These are phyloP conservation scores for Exophiala dermatitidis DNA, from an alignment of 2,329 filamentous ascomycete genomes.

Conservation along the genomic window DNA sequence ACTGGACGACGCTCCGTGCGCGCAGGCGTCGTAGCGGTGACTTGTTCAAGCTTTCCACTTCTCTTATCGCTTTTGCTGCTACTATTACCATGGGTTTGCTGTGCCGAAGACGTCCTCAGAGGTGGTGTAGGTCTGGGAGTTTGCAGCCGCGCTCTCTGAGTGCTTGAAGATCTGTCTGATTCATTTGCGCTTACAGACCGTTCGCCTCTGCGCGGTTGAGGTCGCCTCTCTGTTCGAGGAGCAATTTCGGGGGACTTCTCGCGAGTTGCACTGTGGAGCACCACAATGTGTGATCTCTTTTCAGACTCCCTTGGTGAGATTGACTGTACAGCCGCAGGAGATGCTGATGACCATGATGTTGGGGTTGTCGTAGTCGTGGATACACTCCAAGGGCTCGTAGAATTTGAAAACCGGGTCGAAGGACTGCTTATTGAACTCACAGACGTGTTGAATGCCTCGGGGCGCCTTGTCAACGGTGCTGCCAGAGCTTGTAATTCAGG, in stretches of 20 bases:
- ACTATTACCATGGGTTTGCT: slow-evolving; percentile 18
- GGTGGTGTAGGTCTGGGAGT: slow-evolving; percentile 26
- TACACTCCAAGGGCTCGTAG: slow-evolving; percentile 26
- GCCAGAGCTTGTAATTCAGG: slow-evolving; percentile 27
- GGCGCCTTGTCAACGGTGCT: slow-evolving; percentile 9
- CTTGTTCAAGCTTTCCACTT: background rate
- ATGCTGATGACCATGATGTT: slow-evolving; percentile 45
- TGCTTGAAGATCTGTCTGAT: slow-evolving; percentile 30
- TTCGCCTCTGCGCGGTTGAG: background rate
- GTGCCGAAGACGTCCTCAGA: slow-evolving; percentile 26
- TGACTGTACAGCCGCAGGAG: slow-evolving; percentile 40
- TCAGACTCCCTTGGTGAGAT: slow-evolving; percentile 16
- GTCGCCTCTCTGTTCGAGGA: slow-evolving; percentile 9
- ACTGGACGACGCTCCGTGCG: slow-evolving; percentile 11
- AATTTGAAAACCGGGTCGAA: slow-evolving; percentile 24
- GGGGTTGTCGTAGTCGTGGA: slow-evolving; percentile 38
- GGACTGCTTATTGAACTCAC: slow-evolving; percentile 25
- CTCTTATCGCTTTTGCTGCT: slow-evolving; percentile 19
- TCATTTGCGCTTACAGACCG: slow-evolving; percentile 15
- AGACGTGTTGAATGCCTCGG: slow-evolving; percentile 16
- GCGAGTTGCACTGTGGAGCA: slow-evolving; percentile 13
- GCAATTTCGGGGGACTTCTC: slow-evolving; percentile 22
- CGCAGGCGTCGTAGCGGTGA: slow-evolving; percentile 7
- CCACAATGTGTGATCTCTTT: slow-evolving; percentile 20
- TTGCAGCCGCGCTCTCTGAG: slow-evolving; percentile 29